Evolutionary conservation across 2,329 filamentous ascomycete genomes (phyloP), one percentile per base, ranked within the genome.

Genomic region (Fusarium bulbicola): DNA sequence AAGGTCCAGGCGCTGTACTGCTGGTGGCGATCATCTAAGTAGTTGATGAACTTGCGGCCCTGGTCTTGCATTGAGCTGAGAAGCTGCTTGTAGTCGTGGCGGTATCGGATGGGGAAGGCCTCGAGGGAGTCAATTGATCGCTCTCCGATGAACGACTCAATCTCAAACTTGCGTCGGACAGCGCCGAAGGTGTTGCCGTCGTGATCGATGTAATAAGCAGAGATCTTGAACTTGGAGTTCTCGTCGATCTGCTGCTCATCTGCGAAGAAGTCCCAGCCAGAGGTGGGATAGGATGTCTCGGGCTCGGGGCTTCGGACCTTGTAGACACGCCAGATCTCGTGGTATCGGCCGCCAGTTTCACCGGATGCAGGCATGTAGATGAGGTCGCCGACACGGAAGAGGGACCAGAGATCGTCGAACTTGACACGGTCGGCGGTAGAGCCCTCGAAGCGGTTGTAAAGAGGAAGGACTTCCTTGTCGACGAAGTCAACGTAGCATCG

Each of bases 401-500:
- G 77, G 3, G 76, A 81, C 82, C 83, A 84, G n/a, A 86, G 69
- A 67, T 86, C 84, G 21, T 82, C 79, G 36, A 81, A 85, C 54
- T 78, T 79, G 70, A 85, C 80, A 6, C 79, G 79, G 11, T 81
- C 78, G 9, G 74, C 75, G 1, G 42, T 47, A 14, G 64, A 79
- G 11, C 77, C 79, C 7, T 79, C 75, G 42, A 79, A 80, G 7
- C 67, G 68, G 18, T 68, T 61, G 59, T 82, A 77, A 3, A 83
- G 66, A 7, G 82, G 83, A 76, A 85, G 79, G 32, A 85, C 74
- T 46, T 84, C 81, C 26, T 81, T 75, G 45, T 85, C 83, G n/a
- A 85, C 73, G 59, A 85, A 85, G 39, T 84, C 73, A 52, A 85
- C 81, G 43, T 85, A 85, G 79, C 80, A 82, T 20, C 82, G 78